Evolutionary conservation across 2,329 filamentous ascomycete species (phyloP).

Genomic region (Fusarium tanahbumbuense): DNA sequence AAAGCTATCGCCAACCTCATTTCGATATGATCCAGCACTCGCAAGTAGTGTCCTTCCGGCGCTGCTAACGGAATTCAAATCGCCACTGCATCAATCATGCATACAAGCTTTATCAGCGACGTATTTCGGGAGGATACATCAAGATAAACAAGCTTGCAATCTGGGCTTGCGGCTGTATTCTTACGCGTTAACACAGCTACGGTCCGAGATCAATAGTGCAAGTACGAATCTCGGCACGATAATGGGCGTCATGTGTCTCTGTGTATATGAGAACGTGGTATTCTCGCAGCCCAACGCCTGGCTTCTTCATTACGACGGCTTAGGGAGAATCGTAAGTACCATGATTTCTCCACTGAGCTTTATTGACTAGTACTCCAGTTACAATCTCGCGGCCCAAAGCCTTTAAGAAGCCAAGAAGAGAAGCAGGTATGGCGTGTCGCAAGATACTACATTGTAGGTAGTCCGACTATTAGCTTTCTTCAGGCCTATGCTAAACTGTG

Average conservation of each 20-base stretch:
- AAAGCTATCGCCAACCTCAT: slow-evolving; percentile 4
- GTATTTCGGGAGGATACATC: slow-evolving; percentile 22
- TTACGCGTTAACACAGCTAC: slow-evolving; percentile 19
- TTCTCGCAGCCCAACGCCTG: slow-evolving; percentile 30
- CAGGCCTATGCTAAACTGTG: background rate
- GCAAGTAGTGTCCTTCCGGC: slow-evolving; percentile 1
- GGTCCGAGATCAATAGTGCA: slow-evolving; percentile 6
- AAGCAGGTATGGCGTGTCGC: slow-evolving; percentile 12
- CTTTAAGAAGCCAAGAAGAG: background rate
- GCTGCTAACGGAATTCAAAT: slow-evolving; percentile 1
- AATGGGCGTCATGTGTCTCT: slow-evolving; percentile 25
- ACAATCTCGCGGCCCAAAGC: slow-evolving; percentile 22
- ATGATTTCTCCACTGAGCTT: rapidly evolving
- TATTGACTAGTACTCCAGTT: background rate
- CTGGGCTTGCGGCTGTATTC: slow-evolving; percentile 19
- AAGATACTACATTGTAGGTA: slow-evolving; percentile 20
- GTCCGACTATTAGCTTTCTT: rapidly evolving
- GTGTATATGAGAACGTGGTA: slow-evolving; percentile 19
- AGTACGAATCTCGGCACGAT: slow-evolving; percentile 12
- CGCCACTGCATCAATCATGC: slow-evolving; percentile 17
- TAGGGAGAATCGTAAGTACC: slow-evolving; percentile 15
- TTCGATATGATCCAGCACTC: background rate
- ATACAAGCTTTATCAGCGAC: slow-evolving; percentile 17
- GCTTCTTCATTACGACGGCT: slow-evolving; percentile 29
- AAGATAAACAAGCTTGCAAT: slow-evolving; percentile 12